Percentiles rank a stretch among this genome's conserved stretches.
Evolutionary conservation across 352 stramenopile genomes (phyloP).

Genomic region (Globisporangium iwayamae): DNA sequence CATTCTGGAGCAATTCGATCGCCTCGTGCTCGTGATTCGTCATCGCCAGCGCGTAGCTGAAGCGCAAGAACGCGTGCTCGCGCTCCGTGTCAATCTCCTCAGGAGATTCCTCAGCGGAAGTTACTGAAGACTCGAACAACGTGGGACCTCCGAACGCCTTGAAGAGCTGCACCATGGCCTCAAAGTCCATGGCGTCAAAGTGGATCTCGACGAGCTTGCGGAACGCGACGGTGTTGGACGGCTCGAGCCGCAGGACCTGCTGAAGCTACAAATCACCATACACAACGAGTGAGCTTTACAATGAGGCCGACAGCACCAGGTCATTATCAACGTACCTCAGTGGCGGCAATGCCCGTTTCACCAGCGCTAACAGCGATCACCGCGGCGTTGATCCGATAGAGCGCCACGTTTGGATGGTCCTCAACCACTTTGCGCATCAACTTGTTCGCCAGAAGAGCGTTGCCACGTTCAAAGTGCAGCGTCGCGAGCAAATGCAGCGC

Average conservation of each 20-base stretch:
- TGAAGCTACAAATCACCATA: neutral
- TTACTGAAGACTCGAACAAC: neutral
- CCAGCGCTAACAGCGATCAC: constrained; percentile 3
- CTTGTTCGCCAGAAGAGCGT: constrained; percentile 15
- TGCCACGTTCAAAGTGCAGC: constrained; percentile 21
- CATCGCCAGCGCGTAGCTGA: constrained; percentile 36
- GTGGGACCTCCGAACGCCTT: constrained; percentile 16
- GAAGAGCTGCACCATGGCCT: constrained; percentile 22
- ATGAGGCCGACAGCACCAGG: neutral
- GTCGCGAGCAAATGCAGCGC: constrained; percentile 50
- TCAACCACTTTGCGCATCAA: constrained; percentile 23
- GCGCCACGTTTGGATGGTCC: constrained; percentile 20
- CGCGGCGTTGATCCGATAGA: constrained; percentile 24
- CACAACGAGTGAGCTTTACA: neutral
- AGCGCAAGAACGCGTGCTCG: constrained; percentile 33
- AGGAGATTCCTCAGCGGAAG: neutral
- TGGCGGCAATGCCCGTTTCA: neutral
- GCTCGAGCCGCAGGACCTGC: constrained; percentile 21
- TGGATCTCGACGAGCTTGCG: constrained; percentile 26
- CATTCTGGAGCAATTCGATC: constrained; percentile 30
- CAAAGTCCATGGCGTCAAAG: neutral
- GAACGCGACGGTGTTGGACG: constrained; percentile 21
- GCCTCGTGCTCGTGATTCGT: constrained; percentile 22
- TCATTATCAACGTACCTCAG: constrained; percentile 1
- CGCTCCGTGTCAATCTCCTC: constrained; percentile 17